Conservation (phyloP, 2,329 filamentous ascomycete species). For the Mariannaea sp. region DNA sequence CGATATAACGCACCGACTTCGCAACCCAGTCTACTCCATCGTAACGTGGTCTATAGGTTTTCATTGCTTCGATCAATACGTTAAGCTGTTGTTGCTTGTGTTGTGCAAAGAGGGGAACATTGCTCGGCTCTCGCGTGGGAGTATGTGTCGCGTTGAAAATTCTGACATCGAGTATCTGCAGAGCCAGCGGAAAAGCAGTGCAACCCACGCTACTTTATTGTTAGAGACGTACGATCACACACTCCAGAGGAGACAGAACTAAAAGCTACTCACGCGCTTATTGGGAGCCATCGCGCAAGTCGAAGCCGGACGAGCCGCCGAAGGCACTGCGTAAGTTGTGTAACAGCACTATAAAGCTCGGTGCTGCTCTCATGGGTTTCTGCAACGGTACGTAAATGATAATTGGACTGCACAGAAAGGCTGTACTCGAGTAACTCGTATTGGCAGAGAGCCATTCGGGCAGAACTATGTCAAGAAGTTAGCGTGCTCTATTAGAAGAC, state of each 20-base stretch:
- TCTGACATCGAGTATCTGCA: slow-evolving; percentile 34
- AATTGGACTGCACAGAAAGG: slow-evolving; percentile 15
- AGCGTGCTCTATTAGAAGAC: neutral
- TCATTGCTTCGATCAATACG: slow-evolving; percentile 32
- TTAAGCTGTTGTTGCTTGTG: slow-evolving; percentile 33
- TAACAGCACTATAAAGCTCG: slow-evolving; percentile 31
- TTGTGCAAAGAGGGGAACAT: slow-evolving; percentile 8
- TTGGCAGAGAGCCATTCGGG: slow-evolving; percentile 29
- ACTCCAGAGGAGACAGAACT: too few species aligned
- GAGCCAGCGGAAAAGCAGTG: slow-evolving; percentile 28
- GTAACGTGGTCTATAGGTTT: slow-evolving; percentile 30
- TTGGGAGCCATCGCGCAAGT: slow-evolving; percentile 28
- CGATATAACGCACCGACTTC: slow-evolving; percentile 29
- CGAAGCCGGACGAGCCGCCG: slow-evolving; percentile 25
- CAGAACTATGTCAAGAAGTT: slow-evolving; percentile 17
- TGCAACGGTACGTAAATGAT: neutral
- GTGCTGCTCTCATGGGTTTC: slow-evolving; percentile 25
- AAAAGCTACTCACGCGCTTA: slow-evolving; percentile 29
- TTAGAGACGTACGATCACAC: too few species aligned
- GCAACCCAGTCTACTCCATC: slow-evolving; percentile 36
- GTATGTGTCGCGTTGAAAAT: slow-evolving; percentile 18
- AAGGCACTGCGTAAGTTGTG: slow-evolving; percentile 29
- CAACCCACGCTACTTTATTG: slow-evolving; percentile 24
- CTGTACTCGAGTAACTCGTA: slow-evolving; percentile 31
- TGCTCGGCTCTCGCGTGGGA: slow-evolving; percentile 4